Evolutionary conservation across 805 yeast genomes (phyloP).

Genomic region (Candida khao-thaluensis): DNA sequence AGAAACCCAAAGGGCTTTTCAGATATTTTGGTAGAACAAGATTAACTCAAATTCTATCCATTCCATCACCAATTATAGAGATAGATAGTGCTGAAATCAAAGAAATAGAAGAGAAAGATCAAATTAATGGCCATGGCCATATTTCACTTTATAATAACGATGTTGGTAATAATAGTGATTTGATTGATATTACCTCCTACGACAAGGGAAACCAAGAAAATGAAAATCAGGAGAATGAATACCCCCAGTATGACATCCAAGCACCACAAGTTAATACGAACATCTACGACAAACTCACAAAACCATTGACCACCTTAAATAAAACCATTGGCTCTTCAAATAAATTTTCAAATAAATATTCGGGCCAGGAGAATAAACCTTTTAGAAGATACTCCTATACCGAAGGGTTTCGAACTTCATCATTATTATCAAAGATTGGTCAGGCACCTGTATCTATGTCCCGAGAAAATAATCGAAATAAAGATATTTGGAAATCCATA

Average conservation of each 20-base stretch:
- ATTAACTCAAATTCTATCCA: slow-evolving; percentile 9
- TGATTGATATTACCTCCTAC: background rate
- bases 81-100: slow-evolving; percentile 1
- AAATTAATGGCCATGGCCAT: background rate
- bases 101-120: background rate
- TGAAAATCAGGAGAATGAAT: background rate
- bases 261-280: too few species aligned
- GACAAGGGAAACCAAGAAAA: background rate
- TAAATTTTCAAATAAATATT: too few species aligned
- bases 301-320: too few species aligned
- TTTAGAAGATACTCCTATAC: slow-evolving; percentile 13
- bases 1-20: background rate
- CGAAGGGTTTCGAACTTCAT: slow-evolving; percentile 7
- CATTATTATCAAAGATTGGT: background rate
- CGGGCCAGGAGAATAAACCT: too few species aligned
- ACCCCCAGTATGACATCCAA: too few species aligned
- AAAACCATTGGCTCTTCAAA: too few species aligned
- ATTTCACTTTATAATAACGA: background rate
- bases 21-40: slow-evolving; percentile 5
- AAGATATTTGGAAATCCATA: slow-evolving; percentile 29
- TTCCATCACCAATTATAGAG: slow-evolving; percentile 12
- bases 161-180: background rate
- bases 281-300: too few species aligned
- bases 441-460: background rate
- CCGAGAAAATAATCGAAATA: slow-evolving; percentile 3